Base-by-base conservation (phyloP, 208 protist species). In the Borovskyia barvae region DNA sequence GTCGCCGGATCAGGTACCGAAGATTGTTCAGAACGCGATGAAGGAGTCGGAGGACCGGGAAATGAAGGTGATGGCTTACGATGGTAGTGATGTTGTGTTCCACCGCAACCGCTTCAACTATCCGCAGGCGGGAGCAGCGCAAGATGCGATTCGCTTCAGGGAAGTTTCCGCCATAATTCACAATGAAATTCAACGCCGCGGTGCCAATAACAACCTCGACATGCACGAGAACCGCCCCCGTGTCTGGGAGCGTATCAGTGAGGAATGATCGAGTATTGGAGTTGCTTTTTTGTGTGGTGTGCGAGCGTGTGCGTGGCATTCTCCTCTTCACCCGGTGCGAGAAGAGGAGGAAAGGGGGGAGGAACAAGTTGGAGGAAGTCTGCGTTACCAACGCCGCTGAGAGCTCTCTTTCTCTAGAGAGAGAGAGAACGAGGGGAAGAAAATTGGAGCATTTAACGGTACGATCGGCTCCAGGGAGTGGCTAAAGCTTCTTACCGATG, bases 91-190 rank as follows among this genome's bases (percentile, higher is more conserved):
- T 17, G 82, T 87, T 12, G 53, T 65, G 11, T 94, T 94, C 63
- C 62, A 77, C 12, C 71, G 67, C 54, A 89, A 75, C 53, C 55
- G 52, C 41, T 90, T 91, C 59, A 92, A 94, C 75, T 55, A 64
- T 37, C 87, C 87, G 20, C 79, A 92, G 69, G 67, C 66, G 26
- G 69, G 77, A 30, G 57, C 57, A 0, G 81, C 77, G 56, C 83
- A 90, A 37, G 75, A 90, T 29, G 66, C 65, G 12, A 50, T 90
- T 36, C 66, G 70, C 29, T 93, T 90, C 65, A 58, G 60, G 15
- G 83, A 90, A 43, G 74, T 90, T 20, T 63, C 68, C 20, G 57
- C 69, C 11, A 64, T 86, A 33, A 66, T 87, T 5, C 47, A 66
- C 37, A 66, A 56, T 28, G 45, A 48, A 28, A 50, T 66, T n/a